Conservation (phyloP, 345 rosid species). For the Citrus inodora region DNA sequence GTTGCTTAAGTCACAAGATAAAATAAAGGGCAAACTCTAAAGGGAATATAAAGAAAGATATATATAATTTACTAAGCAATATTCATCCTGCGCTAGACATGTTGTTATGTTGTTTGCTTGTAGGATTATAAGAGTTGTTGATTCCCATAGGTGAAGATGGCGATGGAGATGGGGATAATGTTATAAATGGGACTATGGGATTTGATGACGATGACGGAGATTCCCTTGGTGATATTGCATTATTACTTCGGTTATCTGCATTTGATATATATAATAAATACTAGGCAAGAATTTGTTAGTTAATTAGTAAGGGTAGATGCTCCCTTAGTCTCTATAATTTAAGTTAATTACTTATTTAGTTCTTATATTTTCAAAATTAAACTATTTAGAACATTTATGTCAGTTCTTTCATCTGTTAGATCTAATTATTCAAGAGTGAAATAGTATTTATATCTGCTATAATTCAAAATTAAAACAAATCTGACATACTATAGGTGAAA, state of each 20-base stretch:
- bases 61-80: background rate
- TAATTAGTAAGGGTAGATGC: too few species aligned
- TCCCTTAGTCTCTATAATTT: too few species aligned
- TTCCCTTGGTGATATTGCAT: conserved; percentile 3
- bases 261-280: too few species aligned
- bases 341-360: too few species aligned
- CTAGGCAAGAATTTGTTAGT: too few species aligned
- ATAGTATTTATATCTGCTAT: too few species aligned
- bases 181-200: background rate
- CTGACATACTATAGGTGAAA: too few species aligned
- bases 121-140: background rate
- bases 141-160: conserved; percentile 1
- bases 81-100: background rate
- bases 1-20: too few species aligned
- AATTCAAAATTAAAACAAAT: too few species aligned
- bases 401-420: rapidly evolving
- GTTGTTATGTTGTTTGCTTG: background rate
- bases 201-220: conserved; percentile 8
- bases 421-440: too few species aligned
- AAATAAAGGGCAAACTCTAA: background rate
- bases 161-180: conserved; percentile 8
- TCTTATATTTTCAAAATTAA: too few species aligned
- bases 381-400: too few species aligned
- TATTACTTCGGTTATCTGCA: conserved; percentile 2
- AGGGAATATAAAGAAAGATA: background rate